Percentiles rank a stretch among this genome's conserved stretches.
Conservation (phyloP, 2,329 filamentous ascomycete genomes). For the Passalora sequoiae region DNA sequence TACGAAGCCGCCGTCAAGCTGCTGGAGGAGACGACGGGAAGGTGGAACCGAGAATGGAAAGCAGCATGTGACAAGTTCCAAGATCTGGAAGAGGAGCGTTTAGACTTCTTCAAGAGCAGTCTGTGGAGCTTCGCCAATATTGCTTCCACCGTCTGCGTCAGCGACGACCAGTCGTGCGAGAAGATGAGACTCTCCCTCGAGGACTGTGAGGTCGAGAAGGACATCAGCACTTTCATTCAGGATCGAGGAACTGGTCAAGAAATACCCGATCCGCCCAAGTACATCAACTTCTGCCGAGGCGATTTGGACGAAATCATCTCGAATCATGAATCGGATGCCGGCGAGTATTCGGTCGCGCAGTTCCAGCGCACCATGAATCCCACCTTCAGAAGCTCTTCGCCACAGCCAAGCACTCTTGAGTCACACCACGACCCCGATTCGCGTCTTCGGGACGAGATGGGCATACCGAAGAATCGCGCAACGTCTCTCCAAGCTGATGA, state of each 20-base stretch:
- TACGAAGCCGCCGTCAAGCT: constrained; percentile 91
- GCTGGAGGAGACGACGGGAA: constrained; percentile 86
- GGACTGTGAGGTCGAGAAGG: constrained; percentile 93
- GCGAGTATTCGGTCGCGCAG: constrained; percentile 88
- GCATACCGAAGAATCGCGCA: constrained; percentile 42
- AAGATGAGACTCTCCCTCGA: constrained; percentile 91
- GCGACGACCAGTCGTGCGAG: constrained; percentile 89
- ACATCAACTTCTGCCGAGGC: constrained; percentile 96
- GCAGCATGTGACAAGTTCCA: constrained; percentile 97
- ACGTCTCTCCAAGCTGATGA: constrained; percentile 31
- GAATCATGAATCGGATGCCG: constrained; percentile 71
- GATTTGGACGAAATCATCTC: constrained; percentile 76
- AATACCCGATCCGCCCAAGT: constrained; percentile 93
- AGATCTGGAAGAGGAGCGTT: constrained; percentile 91
- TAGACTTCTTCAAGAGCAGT: constrained; percentile 97
- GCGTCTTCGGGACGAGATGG: constrained; percentile 64
- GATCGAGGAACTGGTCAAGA: constrained; percentile 90
- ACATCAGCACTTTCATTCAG: constrained; percentile 82
- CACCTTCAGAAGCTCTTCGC: constrained; percentile 90
- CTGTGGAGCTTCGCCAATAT: constrained; percentile 98
- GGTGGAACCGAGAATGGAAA: constrained; percentile 99
- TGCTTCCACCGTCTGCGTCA: constrained; percentile 93
- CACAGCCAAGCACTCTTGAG: constrained; percentile 86
- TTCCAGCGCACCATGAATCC: constrained; percentile 95
- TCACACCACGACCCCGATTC: constrained; percentile 86